Base-by-base conservation (phyloP, 345 rosid species). In the Aurinia saxatilis region DNA sequence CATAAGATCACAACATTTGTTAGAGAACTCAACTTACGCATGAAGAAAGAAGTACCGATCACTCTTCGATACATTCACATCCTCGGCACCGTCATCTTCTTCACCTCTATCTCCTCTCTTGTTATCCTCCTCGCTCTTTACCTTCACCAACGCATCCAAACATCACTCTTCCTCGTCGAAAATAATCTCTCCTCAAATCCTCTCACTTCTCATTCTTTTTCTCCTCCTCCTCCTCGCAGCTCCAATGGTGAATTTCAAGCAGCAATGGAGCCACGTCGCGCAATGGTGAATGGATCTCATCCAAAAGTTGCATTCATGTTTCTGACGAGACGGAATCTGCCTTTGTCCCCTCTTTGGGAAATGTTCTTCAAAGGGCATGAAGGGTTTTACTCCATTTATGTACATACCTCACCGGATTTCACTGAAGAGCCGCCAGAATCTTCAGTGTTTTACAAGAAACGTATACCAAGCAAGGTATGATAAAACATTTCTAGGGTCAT, bases 261-360 rank as follows among this genome's bases (percentile, higher is more conserved):
- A 59, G 53, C 67, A 0, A 57, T 45, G 62, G 66, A 39, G 6
- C 69, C 64, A 13, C 65, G 40, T 10, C 25, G 15, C 5, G 1
- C 7, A 10, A 23, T 39, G 8, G 29, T 15, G 14, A 64, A 17
- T 23, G 46, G 44, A 1, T 12, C 41, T 21, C 66, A 58, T 38
- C 80, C 82, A 0, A 88, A 86, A 52, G 81, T 88, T 35, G 96
- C 90, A 0, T 88, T 88, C 70, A 58, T 88, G 93, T 88, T 84
- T 79, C 63, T 88, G 74, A 79, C 84, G 1, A 69, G 39, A 33
- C 82, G 90, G 56, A 65, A 77, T 9, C 60, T 88, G 66, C 78
- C 82, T 3, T 74, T 88, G 70, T 80, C 85, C 40, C 87, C 85
- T 3, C 49, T 86, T 60, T 86, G 96, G 93, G 96, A 86, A 65